Conservation (phyloP, 2,329 filamentous ascomycete species). For the Pseudogymnoascus sp. region DNA sequence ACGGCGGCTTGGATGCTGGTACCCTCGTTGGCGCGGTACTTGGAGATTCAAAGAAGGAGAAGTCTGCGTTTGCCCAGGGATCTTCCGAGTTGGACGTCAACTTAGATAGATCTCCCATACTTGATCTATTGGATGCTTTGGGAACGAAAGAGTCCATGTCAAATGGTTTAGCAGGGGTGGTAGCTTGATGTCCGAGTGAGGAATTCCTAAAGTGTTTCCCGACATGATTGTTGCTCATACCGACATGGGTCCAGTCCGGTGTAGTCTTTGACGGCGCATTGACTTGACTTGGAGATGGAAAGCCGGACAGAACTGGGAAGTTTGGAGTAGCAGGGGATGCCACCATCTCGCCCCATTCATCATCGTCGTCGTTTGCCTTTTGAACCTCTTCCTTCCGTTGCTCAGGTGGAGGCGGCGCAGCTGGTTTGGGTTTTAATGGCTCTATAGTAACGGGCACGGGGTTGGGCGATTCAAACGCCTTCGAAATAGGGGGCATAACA, state of each 20-base stretch:
- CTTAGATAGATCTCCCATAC: neutral
- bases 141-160: neutral
- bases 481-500: neutral
- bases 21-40: conserved; percentile 10
- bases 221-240: neutral
- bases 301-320: conserved; percentile 7
- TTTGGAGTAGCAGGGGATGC: conserved; percentile 23
- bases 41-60: conserved; percentile 28
- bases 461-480: neutral
- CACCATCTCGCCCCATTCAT: conserved; percentile 33
- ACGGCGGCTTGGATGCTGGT: conserved; percentile 9
- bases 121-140: neutral
- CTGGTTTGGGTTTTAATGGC: neutral
- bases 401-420: neutral
- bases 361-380: conserved; percentile 21
- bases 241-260: neutral
- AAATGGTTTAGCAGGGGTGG: neutral
- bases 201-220: neutral
- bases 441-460: neutral
- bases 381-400: neutral
- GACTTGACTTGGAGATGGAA: neutral
- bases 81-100: conserved; percentile 15
- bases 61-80: conserved; percentile 29
- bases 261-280: neutral
- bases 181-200: neutral